Conservation (phyloP, 345 rosid genomes). For the Anacardium occidentale region DNA sequence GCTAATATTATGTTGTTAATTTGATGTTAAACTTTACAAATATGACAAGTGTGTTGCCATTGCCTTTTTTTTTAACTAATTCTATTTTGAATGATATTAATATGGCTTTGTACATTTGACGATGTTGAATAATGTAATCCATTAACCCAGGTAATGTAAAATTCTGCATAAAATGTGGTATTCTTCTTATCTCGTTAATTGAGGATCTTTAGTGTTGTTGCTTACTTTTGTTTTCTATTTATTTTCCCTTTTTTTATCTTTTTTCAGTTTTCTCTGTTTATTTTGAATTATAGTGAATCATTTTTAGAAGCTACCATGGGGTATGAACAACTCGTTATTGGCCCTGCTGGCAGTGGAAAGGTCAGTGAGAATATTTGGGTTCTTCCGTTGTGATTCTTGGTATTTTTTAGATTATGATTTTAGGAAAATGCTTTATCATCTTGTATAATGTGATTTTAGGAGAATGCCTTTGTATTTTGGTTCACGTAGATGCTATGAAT, state of each 20-base stretch:
- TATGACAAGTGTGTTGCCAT: too few species aligned
- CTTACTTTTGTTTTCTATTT: background rate
- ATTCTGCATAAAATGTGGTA: background rate
- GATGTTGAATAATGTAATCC: too few species aligned
- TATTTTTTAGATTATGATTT: background rate
- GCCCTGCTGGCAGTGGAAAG: constrained; percentile 51
- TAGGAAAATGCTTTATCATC: too few species aligned
- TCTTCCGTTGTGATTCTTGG: background rate
- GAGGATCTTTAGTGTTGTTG: background rate
- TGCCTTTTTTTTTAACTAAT: too few species aligned
- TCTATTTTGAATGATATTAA: too few species aligned
- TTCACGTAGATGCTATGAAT: background rate
- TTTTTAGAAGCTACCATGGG: constrained; percentile 26
- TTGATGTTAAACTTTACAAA: too few species aligned
- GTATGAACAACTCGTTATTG: constrained; percentile 43
- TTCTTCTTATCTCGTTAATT: background rate
- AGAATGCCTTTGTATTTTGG: background rate
- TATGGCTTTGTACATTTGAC: too few species aligned
- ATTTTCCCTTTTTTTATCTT: background rate
- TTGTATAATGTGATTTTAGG: background rate
- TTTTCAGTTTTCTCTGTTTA: background rate
- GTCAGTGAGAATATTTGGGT: constrained; percentile 8
- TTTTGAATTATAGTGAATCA: background rate
- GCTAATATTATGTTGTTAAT: too few species aligned
- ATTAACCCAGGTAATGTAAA: too few species aligned